phyloP scores from a whole-genome alignment of 768 basidiomycete genomes.

The Coprinopsis sp. region DNA sequence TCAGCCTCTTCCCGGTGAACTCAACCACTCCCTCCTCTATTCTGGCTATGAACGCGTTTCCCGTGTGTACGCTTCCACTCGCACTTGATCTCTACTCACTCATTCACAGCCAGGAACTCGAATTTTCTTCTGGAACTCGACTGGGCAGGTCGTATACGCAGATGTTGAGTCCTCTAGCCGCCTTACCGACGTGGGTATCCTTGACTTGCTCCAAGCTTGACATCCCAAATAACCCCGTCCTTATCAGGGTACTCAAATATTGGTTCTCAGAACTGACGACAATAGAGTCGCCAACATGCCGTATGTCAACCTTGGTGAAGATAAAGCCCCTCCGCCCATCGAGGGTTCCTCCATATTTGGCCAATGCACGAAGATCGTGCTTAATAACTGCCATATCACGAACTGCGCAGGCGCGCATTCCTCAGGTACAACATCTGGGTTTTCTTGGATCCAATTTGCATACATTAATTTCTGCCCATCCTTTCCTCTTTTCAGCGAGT shows the following conservation, averaged over 20 bases:
- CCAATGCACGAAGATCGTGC: no score
- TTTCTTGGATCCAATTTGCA: no score
- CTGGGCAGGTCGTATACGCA: conserved; percentile 54
- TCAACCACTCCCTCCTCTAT: conserved; percentile 35
- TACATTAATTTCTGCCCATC: no score
- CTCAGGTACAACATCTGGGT: no score
- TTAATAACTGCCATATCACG: no score
- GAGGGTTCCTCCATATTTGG: no score
- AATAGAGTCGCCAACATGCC: conserved; percentile 49
- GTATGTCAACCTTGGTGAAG: conserved; percentile 43
- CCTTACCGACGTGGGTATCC: conserved; percentile 51
- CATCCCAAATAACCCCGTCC: conserved; percentile 10
- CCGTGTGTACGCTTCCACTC: conserved; percentile 36
- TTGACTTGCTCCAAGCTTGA: conserved; percentile 4
- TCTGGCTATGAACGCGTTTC: conserved; percentile 74
- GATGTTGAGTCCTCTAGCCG: conserved; percentile 49
- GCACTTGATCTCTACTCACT: conserved; percentile 5
- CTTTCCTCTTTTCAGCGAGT: no score
- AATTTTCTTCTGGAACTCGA: conserved; percentile 62
- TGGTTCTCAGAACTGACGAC: conserved; percentile 46
- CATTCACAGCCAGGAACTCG: conserved; percentile 56
- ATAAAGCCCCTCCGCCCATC: no score
- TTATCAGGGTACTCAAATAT: conserved; percentile 56
- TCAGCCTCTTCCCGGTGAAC: conserved; percentile 12
- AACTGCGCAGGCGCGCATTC: no score